phyloP scores from a whole-genome alignment of 225 moss, liverwort and hornwort genomes.

The Marchantia polymorpha region DNA sequence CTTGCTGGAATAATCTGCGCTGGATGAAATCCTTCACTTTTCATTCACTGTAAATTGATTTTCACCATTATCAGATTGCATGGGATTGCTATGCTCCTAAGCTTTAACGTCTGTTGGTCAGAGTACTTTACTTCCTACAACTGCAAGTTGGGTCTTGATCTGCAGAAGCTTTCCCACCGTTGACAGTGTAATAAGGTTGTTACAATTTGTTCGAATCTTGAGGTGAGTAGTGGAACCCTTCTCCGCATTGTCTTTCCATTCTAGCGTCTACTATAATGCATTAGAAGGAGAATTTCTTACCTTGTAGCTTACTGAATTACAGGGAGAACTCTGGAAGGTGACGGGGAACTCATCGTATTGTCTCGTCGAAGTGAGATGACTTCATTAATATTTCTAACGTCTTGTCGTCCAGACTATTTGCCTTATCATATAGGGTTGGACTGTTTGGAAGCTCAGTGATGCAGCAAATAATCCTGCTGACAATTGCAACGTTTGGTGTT shows the following conservation, averaged over 20 bases:
- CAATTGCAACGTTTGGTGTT: slow-evolving; percentile 54
- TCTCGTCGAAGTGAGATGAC: background rate
- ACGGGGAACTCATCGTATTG: background rate
- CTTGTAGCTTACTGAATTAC: background rate
- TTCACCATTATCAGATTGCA: no score
- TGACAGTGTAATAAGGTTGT: slow-evolving; percentile 50
- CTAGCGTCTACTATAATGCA: no score
- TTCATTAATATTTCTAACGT: background rate
- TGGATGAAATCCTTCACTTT: no score
- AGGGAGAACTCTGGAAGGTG: background rate
- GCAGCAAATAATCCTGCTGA: slow-evolving; percentile 63
- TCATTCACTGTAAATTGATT: no score
- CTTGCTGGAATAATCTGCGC: no score
- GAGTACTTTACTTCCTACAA: no score
- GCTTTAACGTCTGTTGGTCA: no score
- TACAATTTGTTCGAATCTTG: slow-evolving; percentile 64
- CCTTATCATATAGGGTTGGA: slow-evolving; percentile 51
- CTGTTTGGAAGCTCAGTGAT: slow-evolving; percentile 65
- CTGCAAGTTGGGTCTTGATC: background rate
- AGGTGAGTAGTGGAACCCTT: slow-evolving; percentile 33
- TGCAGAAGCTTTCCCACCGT: slow-evolving; percentile 40
- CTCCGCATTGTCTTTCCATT: background rate
- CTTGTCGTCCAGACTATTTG: slow-evolving; percentile 41
- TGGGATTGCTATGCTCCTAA: no score
- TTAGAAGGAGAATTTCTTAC: background rate